A percentile compares a stretch with the other conserved stretches of the same genome.
Conservation (phyloP, 441 rosid species). For the Macaranga tanarius region DNA sequence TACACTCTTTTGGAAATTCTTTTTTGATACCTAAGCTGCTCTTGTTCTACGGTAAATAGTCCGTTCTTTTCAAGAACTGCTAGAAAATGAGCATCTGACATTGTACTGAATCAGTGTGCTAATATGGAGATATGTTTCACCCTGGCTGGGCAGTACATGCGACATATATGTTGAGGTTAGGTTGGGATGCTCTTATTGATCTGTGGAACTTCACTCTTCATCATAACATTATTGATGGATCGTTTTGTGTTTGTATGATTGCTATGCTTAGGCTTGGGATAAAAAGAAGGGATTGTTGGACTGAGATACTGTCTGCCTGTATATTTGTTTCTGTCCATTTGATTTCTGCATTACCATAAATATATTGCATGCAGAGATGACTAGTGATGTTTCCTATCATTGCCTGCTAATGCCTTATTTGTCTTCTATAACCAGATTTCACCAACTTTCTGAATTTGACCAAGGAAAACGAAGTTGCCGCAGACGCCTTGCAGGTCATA, state of each 20-base stretch:
- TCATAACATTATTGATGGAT: not conserved
- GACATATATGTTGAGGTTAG: not conserved
- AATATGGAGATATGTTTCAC: not conserved
- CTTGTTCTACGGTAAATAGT: not conserved
- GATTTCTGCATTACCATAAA: not conserved
- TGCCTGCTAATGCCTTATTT: constrained; percentile 13
- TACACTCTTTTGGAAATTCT: not conserved
- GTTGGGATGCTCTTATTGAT: not conserved
- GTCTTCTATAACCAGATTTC: constrained; percentile 59
- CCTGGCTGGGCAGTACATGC: not conserved
- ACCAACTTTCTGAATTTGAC: constrained; percentile 90
- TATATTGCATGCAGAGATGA: not conserved
- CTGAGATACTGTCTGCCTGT: not conserved
- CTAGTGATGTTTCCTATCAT: not conserved
- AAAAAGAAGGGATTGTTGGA: not conserved
- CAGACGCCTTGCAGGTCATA: constrained; percentile 88
- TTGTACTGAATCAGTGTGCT: not conserved
- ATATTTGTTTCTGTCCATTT: not conserved
- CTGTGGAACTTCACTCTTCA: not conserved
- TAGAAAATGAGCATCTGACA: not conserved
- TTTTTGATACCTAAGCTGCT: not conserved
- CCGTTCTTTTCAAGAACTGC: not conserved
- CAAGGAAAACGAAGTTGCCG: constrained; percentile 90
- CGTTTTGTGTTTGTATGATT: not conserved
- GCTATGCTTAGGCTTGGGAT: not conserved